Base-by-base conservation (phyloP, 108 stramenopile species). In the Seminavis robusta region DNA sequence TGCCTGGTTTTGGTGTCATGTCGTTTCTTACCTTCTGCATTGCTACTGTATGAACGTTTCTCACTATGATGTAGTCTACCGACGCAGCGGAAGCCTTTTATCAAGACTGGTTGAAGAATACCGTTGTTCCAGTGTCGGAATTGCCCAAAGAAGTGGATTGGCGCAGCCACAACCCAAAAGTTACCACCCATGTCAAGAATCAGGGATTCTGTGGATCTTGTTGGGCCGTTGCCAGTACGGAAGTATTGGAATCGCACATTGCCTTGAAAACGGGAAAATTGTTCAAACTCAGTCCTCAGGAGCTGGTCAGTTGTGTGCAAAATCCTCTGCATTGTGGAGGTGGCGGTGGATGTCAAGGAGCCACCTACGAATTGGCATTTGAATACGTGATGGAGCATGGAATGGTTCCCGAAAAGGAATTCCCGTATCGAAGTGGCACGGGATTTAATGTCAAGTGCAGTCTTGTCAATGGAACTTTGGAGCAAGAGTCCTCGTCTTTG, bases 291-390 rank as follows among this genome's bases (percentile, higher is more conserved):
- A 77, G 81, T 50, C 69, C 73, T 38, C 82, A 84, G 63, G 79
- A 88, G 57, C 48, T 95, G 38, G 85, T 90, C 15, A 65, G 74
- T 28, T 95, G 95, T 57, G 38, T 74, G 13, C 82, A 81, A 16
- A 87, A 95, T 59, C 86, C 87, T 17, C 28, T 73, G 16, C 56
- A 84, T n/a, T 95, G 94, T 74, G 94, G 94, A 28, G 94, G 92
- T 32, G 29, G 61, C 23, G 88, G 86, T 26, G 80, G 85, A 3
- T 90, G 88, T 55, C 33, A 60, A 0, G 86, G 87, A 29, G 47
- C 87, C 0, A 90, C 83, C 9, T 71, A 61, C 4, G 87, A 90
- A 37, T 60, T 90, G 0, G 93, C 89, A 8, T 87, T 69, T 29
- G 76, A 91, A 25, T 91, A 80, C 50, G 71, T 89, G 28, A 36